A percentile compares a stretch with the other conserved stretches of the same genome.
Conservation (phyloP, 140 eudicot species). For the Anethum foeniculum region DNA sequence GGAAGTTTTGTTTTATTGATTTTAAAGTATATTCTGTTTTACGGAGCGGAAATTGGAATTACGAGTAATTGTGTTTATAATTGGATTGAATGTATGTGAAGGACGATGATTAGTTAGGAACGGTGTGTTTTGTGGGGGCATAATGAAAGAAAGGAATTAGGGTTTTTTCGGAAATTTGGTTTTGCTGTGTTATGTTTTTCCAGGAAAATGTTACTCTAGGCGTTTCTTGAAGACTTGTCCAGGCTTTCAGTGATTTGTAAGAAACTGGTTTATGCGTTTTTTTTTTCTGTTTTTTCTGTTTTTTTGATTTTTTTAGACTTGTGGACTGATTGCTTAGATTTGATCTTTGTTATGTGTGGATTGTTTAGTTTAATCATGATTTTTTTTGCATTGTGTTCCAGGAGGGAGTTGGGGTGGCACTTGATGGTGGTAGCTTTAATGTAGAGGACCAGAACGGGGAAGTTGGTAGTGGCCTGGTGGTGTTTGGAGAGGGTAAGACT, state of each 20-base stretch:
- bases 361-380: conserved; percentile 9
- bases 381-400: not conserved
- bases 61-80: not conserved
- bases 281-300: not conserved
- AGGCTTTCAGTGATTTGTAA: conserved; percentile 79
- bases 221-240: conserved; percentile 45
- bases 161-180: conserved; percentile 5
- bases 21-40: not conserved
- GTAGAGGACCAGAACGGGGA: conserved; percentile 13
- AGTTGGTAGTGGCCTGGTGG: conserved; percentile 3
- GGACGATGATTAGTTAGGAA: not conserved
- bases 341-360: not conserved
- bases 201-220: conserved; percentile 30
- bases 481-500: conserved; percentile 1
- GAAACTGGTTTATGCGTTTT: conserved; percentile 46
- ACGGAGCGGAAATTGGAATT: not conserved
- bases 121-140: not conserved
- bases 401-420: conserved; percentile 27
- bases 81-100: not conserved
- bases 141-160: not conserved
- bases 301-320: not conserved
- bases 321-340: conserved; percentile 11
- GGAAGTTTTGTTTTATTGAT: not conserved
- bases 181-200: conserved; percentile 2
- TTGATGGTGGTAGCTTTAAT: conserved; percentile 8